Conservation (phyloP, 441 rosid species). For the Francoa sonchifolia region DNA sequence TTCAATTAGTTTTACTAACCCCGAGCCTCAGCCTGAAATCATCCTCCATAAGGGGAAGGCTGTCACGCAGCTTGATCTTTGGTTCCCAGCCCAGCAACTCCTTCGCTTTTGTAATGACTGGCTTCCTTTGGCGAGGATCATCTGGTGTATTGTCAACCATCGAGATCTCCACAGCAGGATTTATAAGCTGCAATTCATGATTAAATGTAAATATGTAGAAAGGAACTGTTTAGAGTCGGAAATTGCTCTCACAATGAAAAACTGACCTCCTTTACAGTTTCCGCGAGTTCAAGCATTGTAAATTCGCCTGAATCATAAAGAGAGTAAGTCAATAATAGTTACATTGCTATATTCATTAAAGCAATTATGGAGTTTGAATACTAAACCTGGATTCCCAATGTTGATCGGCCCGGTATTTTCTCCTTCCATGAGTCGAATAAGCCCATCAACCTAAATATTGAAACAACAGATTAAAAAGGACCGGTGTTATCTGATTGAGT, state of each 20-base stretch:
- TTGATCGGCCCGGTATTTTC: slow-evolving; percentile 90
- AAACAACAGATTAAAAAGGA: background rate
- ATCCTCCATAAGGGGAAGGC: slow-evolving; percentile 89
- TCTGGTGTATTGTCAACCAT: slow-evolving; percentile 89
- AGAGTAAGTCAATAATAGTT: slow-evolving; percentile 1
- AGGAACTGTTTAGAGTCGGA: background rate
- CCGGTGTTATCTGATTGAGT: no score
- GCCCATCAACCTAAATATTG: slow-evolving; percentile 67
- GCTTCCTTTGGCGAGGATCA: slow-evolving; percentile 91
- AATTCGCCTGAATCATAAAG: slow-evolving; percentile 55
- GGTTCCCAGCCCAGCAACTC: slow-evolving; percentile 90
- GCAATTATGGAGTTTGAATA: background rate
- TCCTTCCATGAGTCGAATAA: slow-evolving; percentile 89
- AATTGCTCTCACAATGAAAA: background rate
- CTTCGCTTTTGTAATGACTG: slow-evolving; percentile 75
- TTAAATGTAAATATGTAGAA: background rate
- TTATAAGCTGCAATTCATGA: slow-evolving; percentile 46
- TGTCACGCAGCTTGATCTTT: slow-evolving; percentile 67
- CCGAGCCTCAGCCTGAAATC: slow-evolving; percentile 81
- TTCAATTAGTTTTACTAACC: no score
- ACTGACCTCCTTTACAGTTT: slow-evolving; percentile 82
- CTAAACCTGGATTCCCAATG: slow-evolving; percentile 81
- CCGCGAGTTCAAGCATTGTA: slow-evolving; percentile 87
- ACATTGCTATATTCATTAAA: background rate
- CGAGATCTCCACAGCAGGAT: slow-evolving; percentile 56